phyloP scores from a whole-genome alignment of 371 early-diverging fungal species.

The Mycotypha africana region DNA sequence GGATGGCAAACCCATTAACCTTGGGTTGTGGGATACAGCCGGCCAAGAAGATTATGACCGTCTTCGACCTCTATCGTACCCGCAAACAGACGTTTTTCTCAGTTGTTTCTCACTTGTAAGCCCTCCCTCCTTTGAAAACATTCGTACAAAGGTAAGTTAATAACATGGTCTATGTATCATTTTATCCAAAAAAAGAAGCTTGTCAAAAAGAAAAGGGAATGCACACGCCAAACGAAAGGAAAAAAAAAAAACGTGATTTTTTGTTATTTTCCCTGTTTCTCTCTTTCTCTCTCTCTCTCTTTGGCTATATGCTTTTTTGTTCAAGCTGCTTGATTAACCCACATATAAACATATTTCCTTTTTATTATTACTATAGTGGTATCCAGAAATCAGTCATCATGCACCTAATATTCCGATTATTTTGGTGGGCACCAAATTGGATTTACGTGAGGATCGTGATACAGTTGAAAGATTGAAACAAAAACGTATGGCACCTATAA shows the following conservation, averaged over 20 bases:
- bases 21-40: constrained; percentile 98
- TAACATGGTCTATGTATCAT: too few species aligned
- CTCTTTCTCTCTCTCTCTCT: too few species aligned
- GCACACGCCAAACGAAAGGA: neutral
- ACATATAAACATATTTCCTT: too few species aligned
- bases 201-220: too few species aligned
- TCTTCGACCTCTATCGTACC: constrained; percentile 91
- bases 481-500: constrained; percentile 88
- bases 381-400: constrained; percentile 93
- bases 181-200: too few species aligned
- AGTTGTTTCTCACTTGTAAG: constrained; percentile 86
- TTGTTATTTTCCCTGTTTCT: too few species aligned
- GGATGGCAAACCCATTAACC: constrained; percentile 91
- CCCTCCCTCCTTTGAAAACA: constrained; percentile 92
- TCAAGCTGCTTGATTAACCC: too few species aligned
- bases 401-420: constrained; percentile 94
- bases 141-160: constrained; percentile 74
- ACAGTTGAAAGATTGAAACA: constrained; percentile 83
- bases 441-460: constrained; percentile 91
- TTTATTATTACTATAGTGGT: constrained; percentile 62
- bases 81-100: constrained; percentile 91
- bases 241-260: neutral
- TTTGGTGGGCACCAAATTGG: constrained; percentile 98
- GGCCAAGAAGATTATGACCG: constrained; percentile 98
- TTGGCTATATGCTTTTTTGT: too few species aligned